Percentiles rank a stretch among this genome's conserved stretches.
Evolutionary conservation across 2,329 filamentous ascomycete species (phyloP).

Genomic region (Exophiala spinifera): DNA sequence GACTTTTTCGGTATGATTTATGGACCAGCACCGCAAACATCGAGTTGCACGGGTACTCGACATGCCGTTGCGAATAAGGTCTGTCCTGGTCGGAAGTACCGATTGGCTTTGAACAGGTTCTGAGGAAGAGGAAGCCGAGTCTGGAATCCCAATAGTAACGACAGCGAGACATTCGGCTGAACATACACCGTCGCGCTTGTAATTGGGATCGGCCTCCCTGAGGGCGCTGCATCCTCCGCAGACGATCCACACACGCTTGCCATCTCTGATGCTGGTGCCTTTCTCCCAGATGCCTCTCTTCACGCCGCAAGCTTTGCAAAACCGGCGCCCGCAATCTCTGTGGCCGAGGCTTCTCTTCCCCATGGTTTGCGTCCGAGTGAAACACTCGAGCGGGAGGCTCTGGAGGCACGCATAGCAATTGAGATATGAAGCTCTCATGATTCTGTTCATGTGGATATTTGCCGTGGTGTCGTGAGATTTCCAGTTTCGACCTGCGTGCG

Average conservation of each 20-base stretch:
- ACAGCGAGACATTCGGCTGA: slow-evolving; percentile 1
- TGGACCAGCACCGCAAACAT: slow-evolving; percentile 16
- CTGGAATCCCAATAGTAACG: background rate
- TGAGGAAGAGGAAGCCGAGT: background rate
- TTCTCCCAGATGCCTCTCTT: slow-evolving; percentile 22
- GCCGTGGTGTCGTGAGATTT: slow-evolving; percentile 5
- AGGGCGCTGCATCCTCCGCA: slow-evolving; percentile 8
- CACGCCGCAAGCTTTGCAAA: slow-evolving; percentile 25
- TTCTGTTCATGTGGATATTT: slow-evolving; percentile 14
- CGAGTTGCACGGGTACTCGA: slow-evolving; percentile 5
- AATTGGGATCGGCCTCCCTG: background rate
- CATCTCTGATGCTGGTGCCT: slow-evolving; percentile 10
- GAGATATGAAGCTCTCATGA: slow-evolving; percentile 6
- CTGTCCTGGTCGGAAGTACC: too few species aligned
- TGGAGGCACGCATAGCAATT: slow-evolving; percentile 30
- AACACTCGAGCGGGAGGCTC: slow-evolving; percentile 13
- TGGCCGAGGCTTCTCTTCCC: slow-evolving; percentile 25
- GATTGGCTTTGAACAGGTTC: too few species aligned
- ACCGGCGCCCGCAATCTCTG: slow-evolving; percentile 20
- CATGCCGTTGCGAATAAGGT: too few species aligned
- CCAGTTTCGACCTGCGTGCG: slow-evolving; percentile 4
- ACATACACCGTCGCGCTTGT: slow-evolving; percentile 5
- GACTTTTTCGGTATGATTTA: slow-evolving; percentile 10
- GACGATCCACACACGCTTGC: background rate
- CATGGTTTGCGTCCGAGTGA: slow-evolving; percentile 21